A percentile compares a stretch with the other conserved stretches of the same genome.
Conservation (phyloP, 345 rosid species). For the Rubroshorea leprosula region DNA sequence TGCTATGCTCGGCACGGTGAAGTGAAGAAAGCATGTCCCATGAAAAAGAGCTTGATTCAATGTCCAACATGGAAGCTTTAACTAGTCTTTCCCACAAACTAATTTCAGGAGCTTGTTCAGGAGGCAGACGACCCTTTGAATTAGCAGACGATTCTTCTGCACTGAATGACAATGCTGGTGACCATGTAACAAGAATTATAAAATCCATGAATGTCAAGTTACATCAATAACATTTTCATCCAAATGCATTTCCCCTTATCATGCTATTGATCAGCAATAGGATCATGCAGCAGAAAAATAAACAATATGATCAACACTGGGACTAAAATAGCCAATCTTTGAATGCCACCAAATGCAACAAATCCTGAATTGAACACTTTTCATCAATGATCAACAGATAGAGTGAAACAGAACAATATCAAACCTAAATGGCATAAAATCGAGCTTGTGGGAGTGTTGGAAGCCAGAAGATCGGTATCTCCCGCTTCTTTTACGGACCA, state of each 20-base stretch:
- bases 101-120: conserved; percentile 49
- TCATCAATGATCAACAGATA: background rate
- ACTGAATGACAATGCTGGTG: conserved; percentile 35
- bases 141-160: conserved; percentile 46
- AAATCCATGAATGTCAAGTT: background rate
- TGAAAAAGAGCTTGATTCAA: conserved; percentile 59
- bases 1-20: conserved; percentile 90
- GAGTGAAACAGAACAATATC: background rate
- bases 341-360: background rate
- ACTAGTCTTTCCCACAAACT: conserved; percentile 95
- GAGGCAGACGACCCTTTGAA: conserved; percentile 35
- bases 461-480: conserved; percentile 26
- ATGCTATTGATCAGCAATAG: background rate
- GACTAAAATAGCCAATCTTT: background rate
- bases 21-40: conserved; percentile 96
- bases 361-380: background rate
- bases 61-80: conserved; percentile 62
- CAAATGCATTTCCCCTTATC: background rate
- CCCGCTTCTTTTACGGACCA: background rate
- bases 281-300: too few species aligned
- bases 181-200: conserved; percentile 9
- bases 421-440: conserved; percentile 42
- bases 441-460: conserved; percentile 51
- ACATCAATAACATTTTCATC: background rate
- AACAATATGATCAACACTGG: background rate